Evolutionary conservation across 2,329 filamentous ascomycete species (phyloP).

Genomic region (Penicillium polonicum): DNA sequence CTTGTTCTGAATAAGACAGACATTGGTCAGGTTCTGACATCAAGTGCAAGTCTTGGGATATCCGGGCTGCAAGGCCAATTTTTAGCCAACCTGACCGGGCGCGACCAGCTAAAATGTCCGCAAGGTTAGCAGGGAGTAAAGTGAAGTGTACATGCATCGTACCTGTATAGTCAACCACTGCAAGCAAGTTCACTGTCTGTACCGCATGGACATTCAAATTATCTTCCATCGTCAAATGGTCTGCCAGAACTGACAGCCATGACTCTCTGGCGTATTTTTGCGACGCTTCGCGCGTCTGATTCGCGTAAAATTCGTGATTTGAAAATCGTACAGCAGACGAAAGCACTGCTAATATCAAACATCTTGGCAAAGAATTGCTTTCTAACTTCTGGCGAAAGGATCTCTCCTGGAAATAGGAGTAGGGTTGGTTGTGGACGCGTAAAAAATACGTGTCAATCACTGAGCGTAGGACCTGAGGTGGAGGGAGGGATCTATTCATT

Average conservation of each 20-base stretch:
- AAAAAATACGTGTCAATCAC: constrained; percentile 34
- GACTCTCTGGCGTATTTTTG: constrained; percentile 32
- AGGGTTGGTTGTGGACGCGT: constrained; percentile 41
- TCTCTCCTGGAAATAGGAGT: constrained; percentile 39
- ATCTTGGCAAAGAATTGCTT: constrained; percentile 26
- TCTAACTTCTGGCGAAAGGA: constrained; percentile 33
- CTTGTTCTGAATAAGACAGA: constrained; percentile 25
- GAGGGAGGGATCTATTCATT: constrained; percentile 9
- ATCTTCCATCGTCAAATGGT: constrained; percentile 35
- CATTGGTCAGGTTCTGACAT: constrained; percentile 24
- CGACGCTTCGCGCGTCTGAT: constrained; percentile 23
- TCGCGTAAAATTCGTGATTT: constrained; percentile 29
- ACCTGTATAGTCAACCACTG: constrained; percentile 43
- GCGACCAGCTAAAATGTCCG: constrained; percentile 27
- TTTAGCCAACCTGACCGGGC: constrained; percentile 41
- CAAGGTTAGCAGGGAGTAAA: too few relatives aligned
- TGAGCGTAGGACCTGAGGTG: constrained; percentile 16
- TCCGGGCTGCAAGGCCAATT: constrained; percentile 54
- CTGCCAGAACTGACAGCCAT: constrained; percentile 37
- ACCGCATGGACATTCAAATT: constrained; percentile 36
- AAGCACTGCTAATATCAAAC: constrained; percentile 33
- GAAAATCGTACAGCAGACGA: constrained; percentile 35
- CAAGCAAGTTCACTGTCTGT: constrained; percentile 40
- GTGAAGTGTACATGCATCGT: constrained; percentile 3
- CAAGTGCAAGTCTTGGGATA: constrained; percentile 52